phyloP scores from a whole-genome alignment of 2,329 filamentous ascomycete species.

The Paecilomyces niveus region DNA sequence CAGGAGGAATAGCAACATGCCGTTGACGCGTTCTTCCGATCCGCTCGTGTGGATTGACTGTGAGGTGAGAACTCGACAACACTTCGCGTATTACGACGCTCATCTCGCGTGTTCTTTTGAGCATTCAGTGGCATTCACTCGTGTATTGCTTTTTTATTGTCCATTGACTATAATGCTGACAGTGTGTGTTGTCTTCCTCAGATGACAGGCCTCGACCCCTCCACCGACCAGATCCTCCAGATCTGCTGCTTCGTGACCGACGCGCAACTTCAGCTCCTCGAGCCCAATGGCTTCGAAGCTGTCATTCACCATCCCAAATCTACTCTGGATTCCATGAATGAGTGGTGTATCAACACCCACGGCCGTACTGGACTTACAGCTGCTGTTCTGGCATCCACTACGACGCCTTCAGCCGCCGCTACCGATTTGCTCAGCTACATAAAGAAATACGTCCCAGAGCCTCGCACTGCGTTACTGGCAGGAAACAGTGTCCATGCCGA shows the following conservation, averaged over 20 bases:
- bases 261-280: constrained; percentile 66
- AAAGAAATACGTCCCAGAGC: constrained; percentile 59
- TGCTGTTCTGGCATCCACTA: constrained; percentile 65
- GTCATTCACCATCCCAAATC: constrained; percentile 67
- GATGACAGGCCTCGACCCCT: constrained; percentile 86
- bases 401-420: constrained; percentile 66
- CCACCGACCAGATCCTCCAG: constrained; percentile 78
- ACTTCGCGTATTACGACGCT: background rate
- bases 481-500: constrained; percentile 94
- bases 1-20: constrained; percentile 22
- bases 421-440: constrained; percentile 71
- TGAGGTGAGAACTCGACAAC: constrained; percentile 40
- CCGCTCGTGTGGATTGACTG: constrained; percentile 84
- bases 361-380: constrained; percentile 71
- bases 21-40: constrained; percentile 47
- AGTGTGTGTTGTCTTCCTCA: constrained; percentile 28
- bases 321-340: constrained; percentile 71
- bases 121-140: background rate
- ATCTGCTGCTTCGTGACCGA: constrained; percentile 91
- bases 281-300: constrained; percentile 69
- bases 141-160: background rate
- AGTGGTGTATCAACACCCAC: constrained; percentile 83
- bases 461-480: constrained; percentile 65
- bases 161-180: constrained; percentile 4
- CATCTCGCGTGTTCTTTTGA: background rate